phyloP scores from a whole-genome alignment of 1,284 basidiomycete genomes.

The Testicularia cyperi region DNA sequence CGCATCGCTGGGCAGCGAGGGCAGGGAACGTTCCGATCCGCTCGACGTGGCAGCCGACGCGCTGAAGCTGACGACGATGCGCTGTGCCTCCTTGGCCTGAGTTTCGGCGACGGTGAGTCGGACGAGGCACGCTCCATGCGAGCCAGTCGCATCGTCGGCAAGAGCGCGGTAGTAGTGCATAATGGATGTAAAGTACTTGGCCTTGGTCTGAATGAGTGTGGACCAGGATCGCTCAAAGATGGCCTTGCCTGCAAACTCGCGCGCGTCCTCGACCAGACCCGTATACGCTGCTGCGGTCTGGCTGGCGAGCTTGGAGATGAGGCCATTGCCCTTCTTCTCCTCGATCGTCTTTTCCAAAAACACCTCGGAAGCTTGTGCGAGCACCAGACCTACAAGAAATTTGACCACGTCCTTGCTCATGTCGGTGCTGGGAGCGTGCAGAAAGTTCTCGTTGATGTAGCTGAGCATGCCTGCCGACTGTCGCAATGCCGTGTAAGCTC shows the following conservation, averaged over 20 bases:
- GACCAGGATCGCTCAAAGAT: slow-evolving; percentile 96
- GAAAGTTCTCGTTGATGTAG: slow-evolving; percentile 99
- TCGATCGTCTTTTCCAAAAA: slow-evolving; percentile 85
- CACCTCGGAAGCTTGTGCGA: slow-evolving; percentile 92
- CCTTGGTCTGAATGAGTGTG: slow-evolving; percentile 80
- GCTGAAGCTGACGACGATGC: slow-evolving; percentile 72
- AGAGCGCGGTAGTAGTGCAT: slow-evolving; percentile 83
- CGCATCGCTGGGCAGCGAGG: slow-evolving; percentile 85
- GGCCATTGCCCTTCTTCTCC: slow-evolving; percentile 65
- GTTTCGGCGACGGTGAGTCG: slow-evolving; percentile 78
- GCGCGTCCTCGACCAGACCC: slow-evolving; percentile 79
- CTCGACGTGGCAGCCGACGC: slow-evolving; percentile 70
- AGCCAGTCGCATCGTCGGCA: slow-evolving; percentile 74
- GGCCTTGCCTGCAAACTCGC: slow-evolving; percentile 92
- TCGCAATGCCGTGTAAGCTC: slow-evolving; percentile 87
- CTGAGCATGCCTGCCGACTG: slow-evolving; percentile 95
- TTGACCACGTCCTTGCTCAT: slow-evolving; percentile 91
- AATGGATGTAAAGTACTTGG: slow-evolving; percentile 82
- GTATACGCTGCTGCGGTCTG: slow-evolving; percentile 81
- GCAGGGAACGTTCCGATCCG: slow-evolving; percentile 51
- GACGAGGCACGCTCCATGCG: slow-evolving; percentile 83
- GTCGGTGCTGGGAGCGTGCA: slow-evolving; percentile 97
- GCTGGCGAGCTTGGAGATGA: slow-evolving; percentile 82
- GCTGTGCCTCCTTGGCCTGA: slow-evolving; percentile 79
- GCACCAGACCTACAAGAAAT: slow-evolving; percentile 79